phyloP scores from a whole-genome alignment of 2,329 filamentous ascomycete species.

The Podosphaera aphanis region DNA sequence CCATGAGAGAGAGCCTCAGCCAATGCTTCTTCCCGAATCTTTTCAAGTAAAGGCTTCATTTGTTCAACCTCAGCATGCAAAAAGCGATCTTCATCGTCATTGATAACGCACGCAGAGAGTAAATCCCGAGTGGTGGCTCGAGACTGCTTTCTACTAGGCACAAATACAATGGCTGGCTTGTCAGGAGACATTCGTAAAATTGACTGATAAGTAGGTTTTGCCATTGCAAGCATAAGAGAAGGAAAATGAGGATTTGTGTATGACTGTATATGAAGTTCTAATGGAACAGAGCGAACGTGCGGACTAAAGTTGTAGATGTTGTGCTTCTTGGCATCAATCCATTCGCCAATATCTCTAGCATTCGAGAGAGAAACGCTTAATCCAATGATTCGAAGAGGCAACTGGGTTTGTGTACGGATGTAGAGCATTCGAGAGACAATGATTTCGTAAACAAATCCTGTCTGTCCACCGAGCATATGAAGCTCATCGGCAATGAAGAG shows the following conservation, averaged over 20 bases:
- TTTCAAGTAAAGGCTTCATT: constrained; percentile 57
- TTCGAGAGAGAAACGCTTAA: constrained; percentile 83
- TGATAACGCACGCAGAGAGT: constrained; percentile 63
- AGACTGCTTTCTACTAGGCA: constrained; percentile 82
- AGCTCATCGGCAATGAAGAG: constrained; percentile 90
- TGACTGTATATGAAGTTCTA: constrained; percentile 86
- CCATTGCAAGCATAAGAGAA: constrained; percentile 96
- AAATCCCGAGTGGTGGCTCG: constrained; percentile 70
- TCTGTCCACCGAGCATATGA: constrained; percentile 69
- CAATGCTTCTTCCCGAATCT: constrained; percentile 65
- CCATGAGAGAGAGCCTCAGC: constrained; percentile 81
- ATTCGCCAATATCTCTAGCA: constrained; percentile 82
- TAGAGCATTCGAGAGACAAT: constrained; percentile 97
- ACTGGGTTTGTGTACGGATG: constrained; percentile 70
- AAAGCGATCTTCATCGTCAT: constrained; percentile 85
- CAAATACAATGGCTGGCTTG: constrained; percentile 77
- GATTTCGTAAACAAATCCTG: constrained; percentile 82
- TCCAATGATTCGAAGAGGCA: constrained; percentile 66
- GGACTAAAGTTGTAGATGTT: constrained; percentile 98
- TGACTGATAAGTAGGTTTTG: constrained; percentile 73
- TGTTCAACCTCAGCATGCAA: constrained; percentile 65
- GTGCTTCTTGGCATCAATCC: constrained; percentile 94
- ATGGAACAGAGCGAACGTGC: constrained; percentile 62
- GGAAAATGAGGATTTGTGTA: constrained; percentile 94
- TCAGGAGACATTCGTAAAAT: constrained; percentile 72